These are phyloP conservation scores for Ceratobasidium papillatum DNA, from an alignment of 1,284 basidiomycete genomes.

Conservation along the genomic window DNA sequence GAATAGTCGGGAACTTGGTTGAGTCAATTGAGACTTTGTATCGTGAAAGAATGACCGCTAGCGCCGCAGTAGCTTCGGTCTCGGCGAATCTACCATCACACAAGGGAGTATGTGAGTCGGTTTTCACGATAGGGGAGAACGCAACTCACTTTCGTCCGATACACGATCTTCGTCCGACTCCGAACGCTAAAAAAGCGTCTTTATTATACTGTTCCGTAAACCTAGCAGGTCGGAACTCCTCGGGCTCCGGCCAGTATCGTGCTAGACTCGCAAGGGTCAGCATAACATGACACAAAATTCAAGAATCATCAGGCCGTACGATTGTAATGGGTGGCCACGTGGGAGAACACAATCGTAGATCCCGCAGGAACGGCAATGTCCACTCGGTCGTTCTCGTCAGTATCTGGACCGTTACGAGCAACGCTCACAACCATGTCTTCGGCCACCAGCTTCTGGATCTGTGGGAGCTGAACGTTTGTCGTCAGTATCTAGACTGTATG, in stretches of 20 bases:
- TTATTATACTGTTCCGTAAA: slow-evolving; percentile 24
- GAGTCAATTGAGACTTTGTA: slow-evolving; percentile 32
- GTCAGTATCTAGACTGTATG: too few species aligned
- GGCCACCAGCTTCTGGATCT: neutral
- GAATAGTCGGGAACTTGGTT: slow-evolving; percentile 25
- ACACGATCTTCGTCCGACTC: slow-evolving; percentile 29
- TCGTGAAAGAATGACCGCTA: slow-evolving; percentile 15
- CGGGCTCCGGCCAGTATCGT: slow-evolving; percentile 40
- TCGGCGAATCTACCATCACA: neutral
- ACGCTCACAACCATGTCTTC: slow-evolving; percentile 10
- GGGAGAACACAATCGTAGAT: neutral
- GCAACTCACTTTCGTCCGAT: slow-evolving; percentile 35
- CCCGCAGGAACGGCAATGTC: slow-evolving; percentile 3
- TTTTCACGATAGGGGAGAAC: neutral
- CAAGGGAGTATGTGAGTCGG: neutral
- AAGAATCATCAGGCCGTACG: neutral
- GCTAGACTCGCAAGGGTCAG: neutral
- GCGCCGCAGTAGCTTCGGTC: slow-evolving; percentile 30
- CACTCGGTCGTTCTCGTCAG: neutral
- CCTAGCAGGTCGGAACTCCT: slow-evolving; percentile 27
- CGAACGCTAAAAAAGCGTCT: slow-evolving; percentile 40
- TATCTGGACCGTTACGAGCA: slow-evolving; percentile 7
- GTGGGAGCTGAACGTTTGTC: neutral
- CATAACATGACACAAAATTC: neutral
- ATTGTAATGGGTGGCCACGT: slow-evolving; percentile 6